Conservation (phyloP, 192 early-diverging fungal species). For the Geranomyces variabilis region DNA sequence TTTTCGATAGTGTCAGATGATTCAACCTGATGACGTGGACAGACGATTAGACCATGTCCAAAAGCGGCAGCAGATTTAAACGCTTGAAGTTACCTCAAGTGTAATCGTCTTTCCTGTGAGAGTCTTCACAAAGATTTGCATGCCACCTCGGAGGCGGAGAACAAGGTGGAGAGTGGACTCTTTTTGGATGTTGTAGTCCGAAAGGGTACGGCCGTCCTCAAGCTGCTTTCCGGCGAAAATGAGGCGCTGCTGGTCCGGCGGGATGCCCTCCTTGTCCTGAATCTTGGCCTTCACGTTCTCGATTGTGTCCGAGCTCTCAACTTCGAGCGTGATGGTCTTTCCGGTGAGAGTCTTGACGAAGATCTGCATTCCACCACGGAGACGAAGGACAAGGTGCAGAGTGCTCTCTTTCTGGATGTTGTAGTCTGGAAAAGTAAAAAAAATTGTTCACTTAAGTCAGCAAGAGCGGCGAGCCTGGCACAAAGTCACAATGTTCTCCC, state of each 20-base stretch:
- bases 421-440: conserved; percentile 56
- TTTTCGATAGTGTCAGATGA: conserved; percentile 76
- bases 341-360: conserved; percentile 81
- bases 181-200: conserved; percentile 78
- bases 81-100: conserved; percentile 30
- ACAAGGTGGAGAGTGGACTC: conserved; percentile 73
- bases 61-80: conserved; percentile 77
- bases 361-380: conserved; percentile 74
- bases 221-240: conserved; percentile 83
- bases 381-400: conserved; percentile 69
- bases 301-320: conserved; percentile 78
- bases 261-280: conserved; percentile 81
- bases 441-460: too few species aligned
- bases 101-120: conserved; percentile 94
- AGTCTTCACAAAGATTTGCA: conserved; percentile 84
- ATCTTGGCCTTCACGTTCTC: conserved; percentile 81
- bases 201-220: conserved; percentile 73
- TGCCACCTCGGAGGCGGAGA: conserved; percentile 68
- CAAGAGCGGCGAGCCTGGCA: too few species aligned
- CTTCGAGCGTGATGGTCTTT: conserved; percentile 77
- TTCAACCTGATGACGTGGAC: conserved; percentile 83
- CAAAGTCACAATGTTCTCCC: too few species aligned
- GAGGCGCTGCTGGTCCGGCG: conserved; percentile 77
- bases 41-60: conserved; percentile 85
- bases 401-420: conserved; percentile 77